phyloP scores from a whole-genome alignment of 495 filamentous ascomycete genomes.

The Daldinia bambusicola region DNA sequence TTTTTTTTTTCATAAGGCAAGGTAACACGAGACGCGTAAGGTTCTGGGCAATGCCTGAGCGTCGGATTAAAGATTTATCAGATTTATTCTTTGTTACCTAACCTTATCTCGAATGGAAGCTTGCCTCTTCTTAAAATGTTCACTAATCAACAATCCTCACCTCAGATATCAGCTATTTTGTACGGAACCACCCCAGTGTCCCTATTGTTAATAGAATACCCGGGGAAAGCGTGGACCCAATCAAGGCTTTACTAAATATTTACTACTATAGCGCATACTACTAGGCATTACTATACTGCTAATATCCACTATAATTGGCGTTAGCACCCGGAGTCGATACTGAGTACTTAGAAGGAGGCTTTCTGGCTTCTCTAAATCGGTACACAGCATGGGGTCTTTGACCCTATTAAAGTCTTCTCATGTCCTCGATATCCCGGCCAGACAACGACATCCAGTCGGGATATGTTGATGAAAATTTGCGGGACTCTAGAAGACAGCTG shows the following conservation, averaged over 20 bases:
- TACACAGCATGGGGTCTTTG: conserved; percentile 30
- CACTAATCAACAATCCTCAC: conserved; percentile 34
- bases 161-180: conserved; percentile 10
- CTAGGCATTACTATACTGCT: too few species aligned
- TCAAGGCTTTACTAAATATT: neutral
- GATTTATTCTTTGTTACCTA: neutral
- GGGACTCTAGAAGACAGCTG: conserved; percentile 7
- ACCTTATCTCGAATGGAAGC: too few species aligned
- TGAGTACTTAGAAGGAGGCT: conserved; percentile 13
- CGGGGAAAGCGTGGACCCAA: neutral
- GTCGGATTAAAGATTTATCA: neutral
- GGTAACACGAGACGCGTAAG: too few species aligned
- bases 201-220: neutral
- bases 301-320: neutral
- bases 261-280: neutral
- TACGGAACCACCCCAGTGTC: neutral
- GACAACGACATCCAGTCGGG: conserved; percentile 8
- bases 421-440: conserved; percentile 31
- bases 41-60: neutral
- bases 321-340: conserved; percentile 13
- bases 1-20: too few species aligned
- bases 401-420: conserved; percentile 19
- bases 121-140: conserved; percentile 26
- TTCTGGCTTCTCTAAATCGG: conserved; percentile 17
- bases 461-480: conserved; percentile 17